These are phyloP conservation scores for Limtongia smithiae DNA, from an alignment of 805 yeast genomes.

Conservation along the genomic window DNA sequence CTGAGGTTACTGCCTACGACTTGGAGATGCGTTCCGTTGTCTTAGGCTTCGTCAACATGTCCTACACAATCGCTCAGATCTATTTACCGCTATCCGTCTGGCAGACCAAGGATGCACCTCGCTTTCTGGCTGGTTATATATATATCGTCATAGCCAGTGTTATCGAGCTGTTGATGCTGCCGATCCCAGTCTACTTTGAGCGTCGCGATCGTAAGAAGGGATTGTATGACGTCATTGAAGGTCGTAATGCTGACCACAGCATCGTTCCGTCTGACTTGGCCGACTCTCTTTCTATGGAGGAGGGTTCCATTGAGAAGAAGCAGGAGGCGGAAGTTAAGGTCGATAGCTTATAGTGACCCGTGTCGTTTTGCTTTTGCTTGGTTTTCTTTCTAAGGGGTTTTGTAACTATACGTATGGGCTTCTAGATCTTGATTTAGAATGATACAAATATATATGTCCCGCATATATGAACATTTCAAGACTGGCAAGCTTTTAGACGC, in stretches of 20 bases:
- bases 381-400: too few species aligned
- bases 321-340: too few species aligned
- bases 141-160: neutral
- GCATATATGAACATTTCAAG: too few species aligned
- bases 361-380: too few species aligned
- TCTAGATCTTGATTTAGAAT: too few species aligned
- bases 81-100: slow-evolving; percentile 2
- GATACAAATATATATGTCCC: too few species aligned
- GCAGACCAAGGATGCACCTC: slow-evolving; percentile 8
- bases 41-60: slow-evolving; percentile 6
- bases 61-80: neutral
- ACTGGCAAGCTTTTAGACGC: too few species aligned
- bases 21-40: slow-evolving; percentile 3
- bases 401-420: too few species aligned
- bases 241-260: neutral
- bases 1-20: neutral
- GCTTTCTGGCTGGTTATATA: slow-evolving; percentile 3
- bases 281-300: neutral
- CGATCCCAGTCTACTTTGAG: slow-evolving; percentile 5
- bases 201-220: slow-evolving; percentile 1
- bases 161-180: slow-evolving; percentile 2
- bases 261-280: neutral
- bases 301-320: too few species aligned
- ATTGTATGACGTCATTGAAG: neutral
- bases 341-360: too few species aligned